Conservation (phyloP, 228 moss, liverwort and hornwort genomes). For the Sphagnum fallax region DNA sequence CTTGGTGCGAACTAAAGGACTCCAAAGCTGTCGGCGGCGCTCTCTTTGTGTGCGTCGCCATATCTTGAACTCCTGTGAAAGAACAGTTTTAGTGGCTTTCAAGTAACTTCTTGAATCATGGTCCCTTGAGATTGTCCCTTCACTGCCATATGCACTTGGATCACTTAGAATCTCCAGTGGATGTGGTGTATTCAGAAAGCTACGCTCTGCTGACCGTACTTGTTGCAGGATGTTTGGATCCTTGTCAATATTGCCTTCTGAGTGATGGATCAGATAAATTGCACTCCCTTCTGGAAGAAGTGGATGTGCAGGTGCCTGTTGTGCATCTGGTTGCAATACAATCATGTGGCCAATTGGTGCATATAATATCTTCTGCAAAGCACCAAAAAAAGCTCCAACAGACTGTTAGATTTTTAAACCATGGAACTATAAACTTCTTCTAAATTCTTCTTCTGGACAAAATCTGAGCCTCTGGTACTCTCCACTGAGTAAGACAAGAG, state of each 20-base stretch:
- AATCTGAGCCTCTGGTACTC: too few species aligned
- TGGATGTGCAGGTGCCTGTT: conserved; percentile 46
- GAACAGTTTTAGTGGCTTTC: conserved; percentile 31
- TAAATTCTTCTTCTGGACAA: too few species aligned
- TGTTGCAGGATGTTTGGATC: conserved; percentile 16
- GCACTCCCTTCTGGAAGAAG: conserved; percentile 58
- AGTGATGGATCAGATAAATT: conserved; percentile 34
- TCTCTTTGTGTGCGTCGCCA: conserved; percentile 54
- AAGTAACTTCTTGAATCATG: conserved; percentile 52
- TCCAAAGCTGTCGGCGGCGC: conserved; percentile 47
- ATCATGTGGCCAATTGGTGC: conserved; percentile 68
- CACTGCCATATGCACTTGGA: conserved; percentile 61
- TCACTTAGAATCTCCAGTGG: conserved; percentile 72
- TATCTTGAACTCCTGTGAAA: conserved; percentile 42
- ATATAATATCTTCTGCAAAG: conserved; percentile 49
- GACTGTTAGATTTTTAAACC: too few species aligned
- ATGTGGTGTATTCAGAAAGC: conserved; percentile 67
- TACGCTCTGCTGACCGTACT: conserved; percentile 61
- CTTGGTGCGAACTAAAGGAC: conserved; percentile 25
- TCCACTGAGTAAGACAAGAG: too few species aligned
- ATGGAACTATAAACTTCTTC: too few species aligned
- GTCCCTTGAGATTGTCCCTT: conserved; percentile 54
- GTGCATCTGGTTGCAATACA: conserved; percentile 54
- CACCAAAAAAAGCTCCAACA: not conserved
- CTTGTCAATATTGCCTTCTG: conserved; percentile 7